Base-by-base conservation (phyloP, 345 rosid species). In the Microthlaspi erraticum region DNA sequence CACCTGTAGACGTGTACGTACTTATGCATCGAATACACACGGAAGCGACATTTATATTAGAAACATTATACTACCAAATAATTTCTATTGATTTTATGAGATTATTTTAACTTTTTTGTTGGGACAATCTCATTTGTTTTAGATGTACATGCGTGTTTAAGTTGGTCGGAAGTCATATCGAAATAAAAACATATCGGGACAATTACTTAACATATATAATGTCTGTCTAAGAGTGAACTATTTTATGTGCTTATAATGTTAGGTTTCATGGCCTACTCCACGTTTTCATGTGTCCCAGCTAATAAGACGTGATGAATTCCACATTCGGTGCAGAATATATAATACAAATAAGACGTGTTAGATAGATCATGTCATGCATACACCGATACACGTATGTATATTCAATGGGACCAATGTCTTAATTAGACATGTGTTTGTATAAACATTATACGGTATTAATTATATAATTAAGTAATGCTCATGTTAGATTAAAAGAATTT, bases 251-350 rank as follows among this genome's bases (percentile, higher is more conserved):
- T 8, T 7, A 60, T n/a, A 49, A 13, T 41, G 14, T 70, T 60
- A 8, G 32, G 66, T 26, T 59, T 33, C 51, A 33, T 70, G 38
- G 50, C 34, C 41, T 60, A 49, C 34, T 70, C 52, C 75, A 60
- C 60, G 60, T 60, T 51, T 26, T 58, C 1, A 33, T 55, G 42
- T 6, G 36, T 52, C 46, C 75, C n/a, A 60, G 51, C 55, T 19
- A 61, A 19, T 52, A 52, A 42, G 48, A 52, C 68, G 44, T 51
- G 42, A 10, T 69, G 44, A 19, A 42, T 32, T 55, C 8, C n/a
- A 41, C 52, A 41, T 39, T 43, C 19, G 11, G 54, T 66, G 42
- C 8, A 18, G 1, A 26, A 31, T 65, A 38, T 50, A 50, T 38
- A 26, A 32, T 17, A 67, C 53, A 32, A 67, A 67, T 26, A 26